Conservation (phyloP, 371 early-diverging fungal genomes). For the Blakeslea trispora region DNA sequence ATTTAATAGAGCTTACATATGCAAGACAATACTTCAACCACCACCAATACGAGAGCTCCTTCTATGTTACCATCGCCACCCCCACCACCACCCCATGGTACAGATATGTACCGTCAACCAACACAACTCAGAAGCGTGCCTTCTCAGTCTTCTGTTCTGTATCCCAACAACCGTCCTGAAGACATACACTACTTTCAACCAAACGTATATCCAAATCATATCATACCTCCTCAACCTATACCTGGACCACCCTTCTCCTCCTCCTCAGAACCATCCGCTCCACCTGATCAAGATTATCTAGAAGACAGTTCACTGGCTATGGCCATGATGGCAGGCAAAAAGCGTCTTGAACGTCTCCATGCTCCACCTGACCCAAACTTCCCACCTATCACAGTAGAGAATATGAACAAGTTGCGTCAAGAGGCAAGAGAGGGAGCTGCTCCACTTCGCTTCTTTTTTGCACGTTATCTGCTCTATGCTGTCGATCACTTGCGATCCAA, state of each 20-base stretch:
- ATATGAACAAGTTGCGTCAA: conserved; percentile 70
- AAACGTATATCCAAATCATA: neutral
- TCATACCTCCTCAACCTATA: too few species aligned
- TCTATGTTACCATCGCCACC: too few species aligned
- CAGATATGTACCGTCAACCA: too few species aligned
- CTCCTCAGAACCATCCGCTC: neutral
- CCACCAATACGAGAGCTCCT: too few species aligned
- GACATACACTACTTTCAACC: conserved; percentile 7
- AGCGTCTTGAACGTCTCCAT: conserved; percentile 13
- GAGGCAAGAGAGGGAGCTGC: conserved; percentile 74
- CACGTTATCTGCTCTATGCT: conserved; percentile 62
- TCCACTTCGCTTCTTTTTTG: conserved; percentile 73
- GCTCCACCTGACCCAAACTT: conserved; percentile 18
- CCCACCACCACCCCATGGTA: too few species aligned
- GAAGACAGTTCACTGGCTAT: conserved; percentile 21
- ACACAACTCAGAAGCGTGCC: too few species aligned
- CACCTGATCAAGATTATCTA: conserved; percentile 16
- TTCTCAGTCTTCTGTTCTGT: neutral
- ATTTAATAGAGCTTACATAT: too few species aligned
- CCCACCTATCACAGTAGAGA: conserved; percentile 52
- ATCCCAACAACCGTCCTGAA: conserved; percentile 11
- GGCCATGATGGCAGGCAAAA: conserved; percentile 15
- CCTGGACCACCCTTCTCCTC: too few species aligned
- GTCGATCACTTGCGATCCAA: conserved; percentile 47
- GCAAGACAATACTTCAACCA: too few species aligned